These are phyloP conservation scores for Populus pruinosa DNA, from an alignment of 345 rosid species.

Conservation along the genomic window DNA sequence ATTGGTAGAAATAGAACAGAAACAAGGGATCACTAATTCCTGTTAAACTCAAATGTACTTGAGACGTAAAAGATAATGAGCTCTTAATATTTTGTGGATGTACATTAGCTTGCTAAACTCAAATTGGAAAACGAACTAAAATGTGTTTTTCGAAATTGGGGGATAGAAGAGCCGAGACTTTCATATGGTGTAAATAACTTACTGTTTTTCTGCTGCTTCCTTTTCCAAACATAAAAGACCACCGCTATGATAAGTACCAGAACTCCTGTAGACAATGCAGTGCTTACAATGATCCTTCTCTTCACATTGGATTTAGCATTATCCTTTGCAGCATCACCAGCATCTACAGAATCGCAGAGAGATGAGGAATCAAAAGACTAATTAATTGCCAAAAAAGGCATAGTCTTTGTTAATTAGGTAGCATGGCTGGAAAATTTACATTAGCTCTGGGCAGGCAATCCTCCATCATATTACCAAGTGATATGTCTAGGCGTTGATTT, in stretches of 20 bases:
- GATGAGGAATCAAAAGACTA: not conserved
- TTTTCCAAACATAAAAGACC: not conserved
- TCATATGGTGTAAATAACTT: not conserved
- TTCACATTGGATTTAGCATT: not conserved
- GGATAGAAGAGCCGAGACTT: too few species aligned
- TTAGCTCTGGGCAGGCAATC: not conserved
- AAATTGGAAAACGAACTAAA: too few species aligned
- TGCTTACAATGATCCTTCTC: not conserved
- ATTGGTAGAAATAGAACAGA: not conserved
- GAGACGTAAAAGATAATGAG: not conserved
- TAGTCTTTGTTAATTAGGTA: too few species aligned
- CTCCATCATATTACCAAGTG: not conserved
- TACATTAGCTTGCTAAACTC: too few species aligned
- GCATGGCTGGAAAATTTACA: not conserved
- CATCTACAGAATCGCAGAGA: not conserved
- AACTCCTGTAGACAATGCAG: not conserved
- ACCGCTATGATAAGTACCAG: not conserved
- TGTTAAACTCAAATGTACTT: too few species aligned
- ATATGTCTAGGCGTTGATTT: not conserved
- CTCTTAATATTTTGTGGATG: too few species aligned
- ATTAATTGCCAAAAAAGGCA: too few species aligned
- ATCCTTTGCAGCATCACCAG: not conserved
- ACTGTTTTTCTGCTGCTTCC: not conserved
- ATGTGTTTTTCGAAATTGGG: not conserved
- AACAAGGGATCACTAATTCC: not conserved